Conservation (phyloP, 257 asterid genomes). For the Lantana camara region DNA sequence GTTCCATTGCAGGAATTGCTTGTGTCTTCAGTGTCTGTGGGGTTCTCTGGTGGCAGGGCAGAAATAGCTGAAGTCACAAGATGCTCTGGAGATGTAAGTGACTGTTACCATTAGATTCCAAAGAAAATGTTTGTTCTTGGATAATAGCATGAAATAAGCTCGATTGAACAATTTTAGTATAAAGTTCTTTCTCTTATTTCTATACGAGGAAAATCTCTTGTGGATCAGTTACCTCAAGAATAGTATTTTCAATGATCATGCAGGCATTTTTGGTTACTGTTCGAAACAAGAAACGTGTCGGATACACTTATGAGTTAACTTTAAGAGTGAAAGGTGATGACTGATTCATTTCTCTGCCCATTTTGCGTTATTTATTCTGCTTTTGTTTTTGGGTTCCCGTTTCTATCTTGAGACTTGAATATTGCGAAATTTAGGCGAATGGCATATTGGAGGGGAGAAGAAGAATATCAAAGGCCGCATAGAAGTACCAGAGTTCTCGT, state of each 20-base stretch:
- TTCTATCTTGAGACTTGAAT: background rate
- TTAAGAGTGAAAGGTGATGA: slow-evolving; percentile 55
- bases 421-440: slow-evolving; percentile 49
- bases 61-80: slow-evolving; percentile 66
- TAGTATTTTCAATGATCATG: too few relatives aligned
- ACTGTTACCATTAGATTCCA: background rate
- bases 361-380: background rate
- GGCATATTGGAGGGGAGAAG: slow-evolving; percentile 63
- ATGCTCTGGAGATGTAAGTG: slow-evolving; percentile 76
- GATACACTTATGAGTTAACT: slow-evolving; percentile 69
- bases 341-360: background rate
- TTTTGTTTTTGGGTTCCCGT: background rate
- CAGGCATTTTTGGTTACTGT: slow-evolving; percentile 78
- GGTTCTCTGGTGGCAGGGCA: slow-evolving; percentile 59
- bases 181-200: too few relatives aligned
- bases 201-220: too few relatives aligned
- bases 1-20: slow-evolving; percentile 57
- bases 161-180: too few relatives aligned
- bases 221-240: too few relatives aligned
- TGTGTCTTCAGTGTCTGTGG: slow-evolving; percentile 46
- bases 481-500: slow-evolving; percentile 68
- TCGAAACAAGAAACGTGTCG: slow-evolving; percentile 76
- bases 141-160: too few relatives aligned
- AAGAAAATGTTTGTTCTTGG: background rate
- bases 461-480: slow-evolving; percentile 57